Evolutionary conservation across 2,329 filamentous ascomycete genomes (phyloP).

Genomic region (Cordyceps farinosa): DNA sequence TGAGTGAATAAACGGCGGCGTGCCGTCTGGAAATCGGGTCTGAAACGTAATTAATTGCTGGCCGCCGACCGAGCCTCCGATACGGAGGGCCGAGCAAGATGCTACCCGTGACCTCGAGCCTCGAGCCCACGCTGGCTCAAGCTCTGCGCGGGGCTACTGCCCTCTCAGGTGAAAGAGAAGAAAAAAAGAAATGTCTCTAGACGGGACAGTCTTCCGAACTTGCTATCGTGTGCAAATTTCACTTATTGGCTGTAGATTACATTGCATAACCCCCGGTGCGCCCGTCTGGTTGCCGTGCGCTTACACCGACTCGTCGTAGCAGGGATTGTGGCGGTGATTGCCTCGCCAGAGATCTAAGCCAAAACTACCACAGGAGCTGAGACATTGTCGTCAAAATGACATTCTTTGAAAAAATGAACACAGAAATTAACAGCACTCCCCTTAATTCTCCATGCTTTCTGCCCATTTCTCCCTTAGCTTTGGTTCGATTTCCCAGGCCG

Average conservation of each 20-base stretch:
- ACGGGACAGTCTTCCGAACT: background rate
- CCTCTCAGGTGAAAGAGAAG: background rate
- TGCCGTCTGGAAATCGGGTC: background rate
- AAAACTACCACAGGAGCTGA: background rate
- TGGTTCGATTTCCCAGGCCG: background rate
- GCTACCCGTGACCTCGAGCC: conserved; percentile 10
- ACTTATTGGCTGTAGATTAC: conserved; percentile 12
- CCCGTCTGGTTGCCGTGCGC: background rate
- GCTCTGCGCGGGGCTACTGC: background rate
- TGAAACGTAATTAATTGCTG: background rate
- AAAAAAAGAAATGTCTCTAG: background rate
- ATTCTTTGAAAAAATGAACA: background rate
- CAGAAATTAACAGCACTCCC: background rate
- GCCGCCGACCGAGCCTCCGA: conserved; percentile 15
- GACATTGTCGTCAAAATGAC: too few species aligned
- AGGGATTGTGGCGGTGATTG: background rate
- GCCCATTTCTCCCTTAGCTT: too few species aligned
- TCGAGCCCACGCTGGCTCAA: background rate
- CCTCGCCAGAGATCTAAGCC: background rate
- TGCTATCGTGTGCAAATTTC: background rate
- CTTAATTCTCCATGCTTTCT: too few species aligned
- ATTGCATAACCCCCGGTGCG: background rate
- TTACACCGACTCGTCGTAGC: conserved; percentile 7
- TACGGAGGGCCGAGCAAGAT: conserved; percentile 14
- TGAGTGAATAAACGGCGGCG: background rate